Evolutionary conservation across 179 eudicot species (phyloP).

Genomic region (Amaranthus tricolor): DNA sequence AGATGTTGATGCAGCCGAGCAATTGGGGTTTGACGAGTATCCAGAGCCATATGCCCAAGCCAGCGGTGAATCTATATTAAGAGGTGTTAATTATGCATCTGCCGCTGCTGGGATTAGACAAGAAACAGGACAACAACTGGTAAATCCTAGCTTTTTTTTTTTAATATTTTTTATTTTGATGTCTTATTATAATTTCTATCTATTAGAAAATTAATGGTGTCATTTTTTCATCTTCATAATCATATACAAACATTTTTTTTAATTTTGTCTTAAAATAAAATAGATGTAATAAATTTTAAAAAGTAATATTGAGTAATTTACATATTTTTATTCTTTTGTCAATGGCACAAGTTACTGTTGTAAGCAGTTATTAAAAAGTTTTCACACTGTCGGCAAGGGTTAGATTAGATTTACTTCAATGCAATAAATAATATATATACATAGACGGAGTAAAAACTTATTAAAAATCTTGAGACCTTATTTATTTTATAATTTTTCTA

Average conservation of each 20-base stretch:
- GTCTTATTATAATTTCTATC: not conserved
- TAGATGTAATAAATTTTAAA: too few relatives aligned
- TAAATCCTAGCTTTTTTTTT: conserved; percentile 14
- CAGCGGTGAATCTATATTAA: conserved; percentile 46
- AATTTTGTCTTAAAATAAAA: too few relatives aligned
- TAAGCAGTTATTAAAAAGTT: too few relatives aligned
- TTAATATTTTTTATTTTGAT: not conserved
- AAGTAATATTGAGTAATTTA: too few relatives aligned
- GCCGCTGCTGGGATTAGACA: conserved; percentile 82
- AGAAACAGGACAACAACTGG: conserved; percentile 65
- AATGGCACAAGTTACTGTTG: too few relatives aligned
- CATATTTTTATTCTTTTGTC: too few relatives aligned
- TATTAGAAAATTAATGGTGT: not conserved
- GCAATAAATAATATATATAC: too few relatives aligned
- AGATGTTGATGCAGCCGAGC: conserved; percentile 42
- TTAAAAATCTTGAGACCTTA: too few relatives aligned
- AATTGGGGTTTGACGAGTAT: conserved; percentile 47
- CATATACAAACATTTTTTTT: not conserved
- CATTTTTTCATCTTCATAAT: not conserved
- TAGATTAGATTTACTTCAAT: too few relatives aligned
- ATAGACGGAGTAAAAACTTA: too few relatives aligned
- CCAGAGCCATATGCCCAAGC: conserved; percentile 48
- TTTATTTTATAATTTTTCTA: too few relatives aligned
- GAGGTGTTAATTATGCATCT: conserved; percentile 78
- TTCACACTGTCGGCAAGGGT: too few relatives aligned